Percentiles rank a stretch among this genome's conserved stretches.
Conservation (phyloP, 768 basidiomycete species). For the Tylopilus rubrobrunneus region DNA sequence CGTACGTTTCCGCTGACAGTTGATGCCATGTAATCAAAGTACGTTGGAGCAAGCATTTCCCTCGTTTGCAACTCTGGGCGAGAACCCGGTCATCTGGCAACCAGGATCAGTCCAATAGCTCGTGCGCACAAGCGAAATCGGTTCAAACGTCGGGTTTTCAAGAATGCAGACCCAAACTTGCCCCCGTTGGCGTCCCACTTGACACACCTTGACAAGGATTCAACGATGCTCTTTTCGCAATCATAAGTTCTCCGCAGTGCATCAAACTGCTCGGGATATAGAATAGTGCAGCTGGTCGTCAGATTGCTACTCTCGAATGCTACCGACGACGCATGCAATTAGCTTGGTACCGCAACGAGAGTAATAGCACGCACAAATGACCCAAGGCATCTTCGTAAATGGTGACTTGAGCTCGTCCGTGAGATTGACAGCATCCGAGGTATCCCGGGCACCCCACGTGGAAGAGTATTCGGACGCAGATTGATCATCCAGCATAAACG, state of each 20-base stretch:
- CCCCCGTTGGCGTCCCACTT: slow-evolving; percentile 97
- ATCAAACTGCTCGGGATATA: slow-evolving; percentile 97
- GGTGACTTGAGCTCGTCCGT: slow-evolving; percentile 73
- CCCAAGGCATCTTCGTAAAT: slow-evolving; percentile 79
- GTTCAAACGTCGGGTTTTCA: slow-evolving; percentile 83
- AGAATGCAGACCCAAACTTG: slow-evolving; percentile 93
- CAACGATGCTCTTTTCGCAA: slow-evolving; percentile 91
- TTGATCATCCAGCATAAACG: slow-evolving; percentile 89
- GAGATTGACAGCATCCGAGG: slow-evolving; percentile 59
- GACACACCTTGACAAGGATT: slow-evolving; percentile 88
- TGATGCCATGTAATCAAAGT: slow-evolving; percentile 98
- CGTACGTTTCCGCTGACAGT: slow-evolving; percentile 80
- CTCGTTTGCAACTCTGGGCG: slow-evolving; percentile 88
- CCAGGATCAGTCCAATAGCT: not conserved
- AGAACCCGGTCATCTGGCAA: slow-evolving; percentile 90
- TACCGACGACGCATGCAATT: slow-evolving; percentile 26
- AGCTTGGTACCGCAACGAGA: not conserved
- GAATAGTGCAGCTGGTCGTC: slow-evolving; percentile 88
- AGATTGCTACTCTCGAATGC: slow-evolving; percentile 89
- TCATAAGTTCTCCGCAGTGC: slow-evolving; percentile 88
- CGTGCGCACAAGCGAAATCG: not conserved
- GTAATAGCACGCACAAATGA: slow-evolving; percentile 54
- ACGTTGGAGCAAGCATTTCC: slow-evolving; percentile 95
- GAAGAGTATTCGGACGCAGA: slow-evolving; percentile 81
- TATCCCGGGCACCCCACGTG: slow-evolving; percentile 88